Evolutionary conservation across 441 rosid genomes (phyloP).

Genomic region (Croton setiger): DNA sequence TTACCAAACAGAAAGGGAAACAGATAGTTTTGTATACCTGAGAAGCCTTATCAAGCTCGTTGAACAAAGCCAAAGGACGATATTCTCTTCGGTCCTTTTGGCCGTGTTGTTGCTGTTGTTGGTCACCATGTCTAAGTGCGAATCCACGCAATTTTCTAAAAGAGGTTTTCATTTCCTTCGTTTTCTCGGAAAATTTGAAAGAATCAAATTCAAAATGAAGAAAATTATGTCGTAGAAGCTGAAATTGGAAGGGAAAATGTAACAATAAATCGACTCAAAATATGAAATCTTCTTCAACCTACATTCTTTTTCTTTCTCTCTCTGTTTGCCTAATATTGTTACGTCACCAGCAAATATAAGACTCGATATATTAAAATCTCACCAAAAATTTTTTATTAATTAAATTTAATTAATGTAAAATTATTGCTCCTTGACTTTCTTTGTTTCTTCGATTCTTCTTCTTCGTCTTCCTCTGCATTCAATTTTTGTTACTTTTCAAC

Average conservation of each 20-base stretch:
- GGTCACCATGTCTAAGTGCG: constrained; percentile 41
- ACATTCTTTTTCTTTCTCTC: not conserved
- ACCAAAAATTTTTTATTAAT: not conserved
- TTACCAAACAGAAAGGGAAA: not conserved
- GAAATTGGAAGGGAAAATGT: not conserved
- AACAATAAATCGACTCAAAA: not conserved
- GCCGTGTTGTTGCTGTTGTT: no score
- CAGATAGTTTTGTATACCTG: constrained; percentile 36
- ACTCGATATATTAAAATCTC: not conserved
- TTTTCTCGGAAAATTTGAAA: not conserved
- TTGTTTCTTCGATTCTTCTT: constrained; percentile 1
- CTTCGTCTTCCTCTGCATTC: not conserved
- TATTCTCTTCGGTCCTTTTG: constrained; percentile 44
- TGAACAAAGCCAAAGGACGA: constrained; percentile 42
- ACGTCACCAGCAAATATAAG: not conserved
- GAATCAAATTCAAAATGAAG: not conserved
- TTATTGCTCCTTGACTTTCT: not conserved
- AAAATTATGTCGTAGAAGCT: not conserved
- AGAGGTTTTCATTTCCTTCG: constrained; percentile 61
- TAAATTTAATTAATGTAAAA: not conserved
- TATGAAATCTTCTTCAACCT: not conserved
- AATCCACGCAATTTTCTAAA: constrained; percentile 62
- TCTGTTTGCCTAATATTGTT: not conserved
- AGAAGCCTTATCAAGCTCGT: constrained; percentile 74
- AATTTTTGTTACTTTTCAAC: not conserved